Evolutionary conservation across 805 yeast genomes (phyloP), one percentile per base, ranked within the genome.

Genomic region (Suhomyces sp.): DNA sequence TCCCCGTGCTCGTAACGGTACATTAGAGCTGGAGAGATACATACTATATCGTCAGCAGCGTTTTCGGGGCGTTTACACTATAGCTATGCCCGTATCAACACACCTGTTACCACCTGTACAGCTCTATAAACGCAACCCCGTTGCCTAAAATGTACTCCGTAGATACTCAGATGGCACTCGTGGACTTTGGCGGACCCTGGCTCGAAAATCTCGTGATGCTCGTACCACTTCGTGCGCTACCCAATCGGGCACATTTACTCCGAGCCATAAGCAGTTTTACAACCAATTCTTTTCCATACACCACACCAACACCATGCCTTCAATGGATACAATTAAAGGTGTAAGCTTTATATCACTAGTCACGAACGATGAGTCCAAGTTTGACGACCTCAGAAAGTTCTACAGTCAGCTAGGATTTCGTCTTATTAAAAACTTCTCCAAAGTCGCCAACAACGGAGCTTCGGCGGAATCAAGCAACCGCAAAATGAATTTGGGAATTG

Each of bases 371-470:
- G 71, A 77, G 3, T 67, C 65, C 7, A 63, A 66, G 35, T 87
- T 81, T 66, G 70, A 71, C 4, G 63, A 71, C 31, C 63, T 86
- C 10, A 70, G 81, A 48, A 60, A 69, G n/a, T 87, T 85, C 68
- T 87, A 87, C 69, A 73, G 68, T 57, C 57, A 68, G 24, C 71
- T 87, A 51, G 92, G 92, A 21, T 86, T 86, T 63, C 70, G 77
- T 31, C 72, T 83, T 37, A 75, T 82, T 45, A 82, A 85, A 62
- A 82, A 76, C 59, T 87, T 76, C 66, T 75, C 84, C 54, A 84
- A 85, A 56, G 80, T 64, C 72, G 64, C 67, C 62, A 50, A 72
- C 75, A 54, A 67, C 71, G 50, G 67, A 54, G 53, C 65, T 57
- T 40, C 68, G 54, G 12, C 46, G 55, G 55, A 69, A 55, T 56